phyloP scores from a whole-genome alignment of 352 stramenopile species.

The Hyphochytrium catenoides region DNA sequence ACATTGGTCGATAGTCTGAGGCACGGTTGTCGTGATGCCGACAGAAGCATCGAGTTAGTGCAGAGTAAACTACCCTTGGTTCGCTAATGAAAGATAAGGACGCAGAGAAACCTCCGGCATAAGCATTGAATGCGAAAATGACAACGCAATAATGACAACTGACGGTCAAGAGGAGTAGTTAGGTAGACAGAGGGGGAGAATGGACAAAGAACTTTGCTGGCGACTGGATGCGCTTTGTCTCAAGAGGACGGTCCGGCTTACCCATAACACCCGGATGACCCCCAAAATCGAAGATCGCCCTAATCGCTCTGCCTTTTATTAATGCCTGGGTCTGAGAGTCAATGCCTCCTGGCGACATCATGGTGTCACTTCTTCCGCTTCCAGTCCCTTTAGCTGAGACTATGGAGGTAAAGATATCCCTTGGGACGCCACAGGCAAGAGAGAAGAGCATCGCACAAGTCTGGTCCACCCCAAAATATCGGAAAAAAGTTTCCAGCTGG shows the following conservation, averaged over 20 bases:
- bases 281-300: slow-evolving; percentile 55
- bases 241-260: slow-evolving; percentile 8
- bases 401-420: slow-evolving; percentile 19
- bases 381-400: slow-evolving; percentile 1
- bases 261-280: slow-evolving; percentile 2
- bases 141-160: too few relatives aligned
- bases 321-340: too few relatives aligned
- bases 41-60: too few relatives aligned
- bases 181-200: too few relatives aligned
- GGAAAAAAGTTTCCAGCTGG: slow-evolving; percentile 36
- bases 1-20: slow-evolving; percentile 9
- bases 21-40: slow-evolving; percentile 16
- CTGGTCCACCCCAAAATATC: slow-evolving; percentile 52
- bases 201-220: too few relatives aligned
- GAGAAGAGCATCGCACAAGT: slow-evolving; percentile 64
- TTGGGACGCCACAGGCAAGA: slow-evolving; percentile 51
- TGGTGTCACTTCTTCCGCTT: slow-evolving; percentile 30
- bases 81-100: too few relatives aligned
- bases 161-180: too few relatives aligned
- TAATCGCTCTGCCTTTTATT: too few relatives aligned
- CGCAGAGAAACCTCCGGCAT: too few relatives aligned
- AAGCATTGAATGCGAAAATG: too few relatives aligned
- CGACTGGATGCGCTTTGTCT: slow-evolving; percentile 9
- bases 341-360: slow-evolving; percentile 39
- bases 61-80: too few relatives aligned